Base-by-base conservation (phyloP, 805 yeast genomes). In the Lachancea mirantina region DNA sequence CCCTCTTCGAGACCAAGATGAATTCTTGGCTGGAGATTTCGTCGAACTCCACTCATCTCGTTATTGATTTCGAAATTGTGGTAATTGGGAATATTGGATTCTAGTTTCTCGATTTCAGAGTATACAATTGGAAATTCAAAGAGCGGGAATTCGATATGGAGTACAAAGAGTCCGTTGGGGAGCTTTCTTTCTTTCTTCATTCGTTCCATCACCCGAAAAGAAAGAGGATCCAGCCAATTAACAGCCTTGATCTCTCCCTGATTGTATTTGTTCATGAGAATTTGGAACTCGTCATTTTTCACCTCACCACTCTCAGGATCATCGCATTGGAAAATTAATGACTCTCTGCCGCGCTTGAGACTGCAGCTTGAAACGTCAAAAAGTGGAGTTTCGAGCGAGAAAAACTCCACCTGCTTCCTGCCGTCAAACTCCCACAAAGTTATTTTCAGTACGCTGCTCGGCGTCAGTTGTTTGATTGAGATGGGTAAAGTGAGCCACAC, bases 401-500 rank as follows among this genome's bases (percentile, higher is more conserved):
- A 92, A 54, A 83, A 78, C 0, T 72, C 59, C 1, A 67, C 42
- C 15, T 56, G 60, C 5, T 68, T 61, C 0, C 76, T 72, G 6
- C 76, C 74, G 19, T 72, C 70, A 38, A 74, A 78, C 41, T 83
- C 94, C 73, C 78, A 82, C 2, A 87, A 43, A 2, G 71, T 65
- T 15, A 92, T 63, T 33, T 70, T 69, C 11, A 88, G 52, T 40
- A 65, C 69, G 4, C 92, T 58, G 24, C 72, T 70, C 22, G 75
- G 51, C 2, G 84, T 78, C n/a, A 89, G 54, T 47, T 85, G 92
- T 33, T 72, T 70, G 42, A 82, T 74, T 34, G 68, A 65, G 2
- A 88, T 69, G 1, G 96, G 89, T 28, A 92, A 55, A 28, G 71
- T 68, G 14, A 84, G 56, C 81, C 85, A 79, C 39, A 76, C 74